phyloP scores from a whole-genome alignment of 179 eudicot genomes.

The Carnegiea gigantea region DNA sequence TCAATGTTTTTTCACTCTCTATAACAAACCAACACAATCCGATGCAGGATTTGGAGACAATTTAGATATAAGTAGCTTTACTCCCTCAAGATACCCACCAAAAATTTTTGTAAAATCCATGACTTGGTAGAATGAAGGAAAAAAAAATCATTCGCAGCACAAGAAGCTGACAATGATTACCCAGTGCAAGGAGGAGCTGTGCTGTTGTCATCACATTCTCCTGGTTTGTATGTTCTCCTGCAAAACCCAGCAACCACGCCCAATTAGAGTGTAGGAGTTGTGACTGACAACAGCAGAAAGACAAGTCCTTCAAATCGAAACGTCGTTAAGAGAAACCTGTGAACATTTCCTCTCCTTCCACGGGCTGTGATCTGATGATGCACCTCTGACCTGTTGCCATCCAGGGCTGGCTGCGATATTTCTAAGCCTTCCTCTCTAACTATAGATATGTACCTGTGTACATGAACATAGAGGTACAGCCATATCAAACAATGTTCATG shows the following conservation, averaged over 20 bases:
- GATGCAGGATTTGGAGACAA: no score
- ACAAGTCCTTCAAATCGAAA: background rate
- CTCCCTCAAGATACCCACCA: no score
- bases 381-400: constrained; percentile 59
- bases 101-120: no score
- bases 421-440: constrained; percentile 80
- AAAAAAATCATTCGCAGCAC: no score
- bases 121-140: no score
- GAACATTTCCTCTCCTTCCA: constrained; percentile 52
- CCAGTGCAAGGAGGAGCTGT: constrained; percentile 89
- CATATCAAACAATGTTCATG: background rate
- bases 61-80: no score
- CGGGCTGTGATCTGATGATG: constrained; percentile 92
- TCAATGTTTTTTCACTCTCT: no score
- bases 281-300: background rate
- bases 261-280: background rate
- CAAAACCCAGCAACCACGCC: constrained; percentile 1
- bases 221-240: constrained; percentile 75
- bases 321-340: constrained; percentile 49
- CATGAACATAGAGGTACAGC: background rate
- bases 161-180: constrained; percentile 35
- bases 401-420: constrained; percentile 95
- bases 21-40: no score
- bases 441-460: constrained; percentile 64
- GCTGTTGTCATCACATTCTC: constrained; percentile 65